Percentiles rank a stretch among this genome's conserved stretches.
phyloP scores from a whole-genome alignment of 1,284 basidiomycete species.

The Ceratobasidium sp. region DNA sequence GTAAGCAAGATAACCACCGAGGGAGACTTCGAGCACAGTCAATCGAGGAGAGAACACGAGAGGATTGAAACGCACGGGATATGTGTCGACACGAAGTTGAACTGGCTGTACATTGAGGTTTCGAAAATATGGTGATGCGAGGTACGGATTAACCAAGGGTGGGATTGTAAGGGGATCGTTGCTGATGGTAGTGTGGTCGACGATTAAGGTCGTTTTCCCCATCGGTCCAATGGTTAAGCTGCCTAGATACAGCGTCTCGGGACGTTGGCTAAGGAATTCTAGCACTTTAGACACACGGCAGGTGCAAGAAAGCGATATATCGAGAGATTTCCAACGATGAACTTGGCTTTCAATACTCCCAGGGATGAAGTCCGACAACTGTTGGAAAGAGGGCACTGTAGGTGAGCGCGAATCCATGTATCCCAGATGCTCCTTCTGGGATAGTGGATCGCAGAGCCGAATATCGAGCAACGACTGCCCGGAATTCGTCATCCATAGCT shows the following conservation, averaged over 20 bases:
- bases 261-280: not conserved
- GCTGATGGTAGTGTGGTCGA: not conserved
- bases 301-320: not conserved
- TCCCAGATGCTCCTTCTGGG: too few relatives aligned
- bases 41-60: slow-evolving; percentile 10
- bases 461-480: not conserved
- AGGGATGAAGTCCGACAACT: not conserved
- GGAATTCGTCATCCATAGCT: slow-evolving; percentile 4
- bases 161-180: not conserved
- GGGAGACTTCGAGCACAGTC: slow-evolving; percentile 8
- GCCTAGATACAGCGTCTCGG: not conserved
- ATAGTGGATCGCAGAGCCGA: not conserved
- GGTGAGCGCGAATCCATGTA: not conserved
- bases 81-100: slow-evolving; percentile 1
- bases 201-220: not conserved
- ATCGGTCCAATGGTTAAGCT: slow-evolving; percentile 6
- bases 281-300: not conserved
- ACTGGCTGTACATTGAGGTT: not conserved
- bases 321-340: slow-evolving; percentile 16
- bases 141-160: not conserved
- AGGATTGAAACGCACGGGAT: not conserved
- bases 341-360: not conserved
- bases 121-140: not conserved
- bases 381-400: too few relatives aligned
- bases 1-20: not conserved